A percentile compares a stretch with the other conserved stretches of the same genome.
Conservation (phyloP, 2,329 filamentous ascomycete species). For the Didymella glomerata region DNA sequence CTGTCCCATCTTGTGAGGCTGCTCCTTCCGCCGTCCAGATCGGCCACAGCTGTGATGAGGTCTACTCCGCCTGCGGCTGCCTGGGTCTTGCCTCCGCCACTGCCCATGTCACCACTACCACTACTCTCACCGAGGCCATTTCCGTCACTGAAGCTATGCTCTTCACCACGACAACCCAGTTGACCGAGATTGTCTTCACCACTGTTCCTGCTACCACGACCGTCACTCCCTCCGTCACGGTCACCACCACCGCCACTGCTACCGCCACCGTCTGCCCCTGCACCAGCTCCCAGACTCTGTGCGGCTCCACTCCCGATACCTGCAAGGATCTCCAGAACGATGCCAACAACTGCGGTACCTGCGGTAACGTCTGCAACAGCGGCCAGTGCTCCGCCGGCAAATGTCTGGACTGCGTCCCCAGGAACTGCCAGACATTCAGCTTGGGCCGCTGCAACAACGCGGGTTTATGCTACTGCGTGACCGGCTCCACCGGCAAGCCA, state of each 20-base stretch:
- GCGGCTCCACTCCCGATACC: slow-evolving; percentile 16
- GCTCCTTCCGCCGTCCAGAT: slow-evolving; percentile 21
- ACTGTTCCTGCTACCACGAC: slow-evolving; percentile 16
- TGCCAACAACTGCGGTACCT: slow-evolving; percentile 20
- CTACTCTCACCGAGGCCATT: slow-evolving; percentile 11
- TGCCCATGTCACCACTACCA: slow-evolving; percentile 10
- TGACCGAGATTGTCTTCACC: slow-evolving; percentile 14
- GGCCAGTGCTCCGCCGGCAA: slow-evolving; percentile 11
- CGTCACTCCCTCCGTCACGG: slow-evolving; percentile 16
- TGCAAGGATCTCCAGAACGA: slow-evolving; percentile 21
- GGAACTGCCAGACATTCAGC: slow-evolving; percentile 1
- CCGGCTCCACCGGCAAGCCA: neutral
- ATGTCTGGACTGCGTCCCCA: slow-evolving; percentile 4
- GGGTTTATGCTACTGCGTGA: neutral
- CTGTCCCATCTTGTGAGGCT: slow-evolving; percentile 18
- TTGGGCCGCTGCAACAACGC: slow-evolving; percentile 2
- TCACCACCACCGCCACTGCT: slow-evolving; percentile 17
- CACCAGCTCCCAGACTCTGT: slow-evolving; percentile 9
- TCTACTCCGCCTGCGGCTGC: slow-evolving; percentile 22
- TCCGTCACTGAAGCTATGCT: slow-evolving; percentile 14
- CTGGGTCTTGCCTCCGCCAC: slow-evolving; percentile 22
- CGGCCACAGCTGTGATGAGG: slow-evolving; percentile 13
- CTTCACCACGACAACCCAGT: slow-evolving; percentile 8
- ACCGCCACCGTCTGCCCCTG: slow-evolving; percentile 20
- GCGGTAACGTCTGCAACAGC: slow-evolving; percentile 18